phyloP scores from a whole-genome alignment of 805 yeast genomes.

The Candida sonorensis region DNA sequence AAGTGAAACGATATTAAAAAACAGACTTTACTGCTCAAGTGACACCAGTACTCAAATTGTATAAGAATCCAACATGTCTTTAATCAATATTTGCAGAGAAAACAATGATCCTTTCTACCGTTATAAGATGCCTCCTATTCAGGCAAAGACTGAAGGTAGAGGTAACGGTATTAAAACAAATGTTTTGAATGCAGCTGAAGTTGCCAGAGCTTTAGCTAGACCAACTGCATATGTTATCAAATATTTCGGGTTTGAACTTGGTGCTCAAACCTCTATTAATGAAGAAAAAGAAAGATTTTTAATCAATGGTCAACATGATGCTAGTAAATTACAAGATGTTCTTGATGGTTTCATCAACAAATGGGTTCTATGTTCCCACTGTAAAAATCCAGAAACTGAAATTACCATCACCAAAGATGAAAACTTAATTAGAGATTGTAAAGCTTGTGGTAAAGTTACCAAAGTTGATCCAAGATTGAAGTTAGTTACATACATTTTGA shows the following conservation, averaged over 20 bases:
- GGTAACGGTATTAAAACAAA: constrained; percentile 99
- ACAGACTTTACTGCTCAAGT: too few relatives aligned
- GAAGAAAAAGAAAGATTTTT: constrained; percentile 80
- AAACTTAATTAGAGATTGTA: constrained; percentile 82
- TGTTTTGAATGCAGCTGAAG: constrained; percentile 82
- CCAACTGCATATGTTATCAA: constrained; percentile 90
- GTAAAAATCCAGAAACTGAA: constrained; percentile 98
- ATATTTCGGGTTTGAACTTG: constrained; percentile 93
- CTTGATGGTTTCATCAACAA: constrained; percentile 90
- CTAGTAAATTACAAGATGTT: constrained; percentile 83
- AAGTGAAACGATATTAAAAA: too few relatives aligned
- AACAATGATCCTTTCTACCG: constrained; percentile 98
- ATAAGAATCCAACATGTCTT: constrained; percentile 49
- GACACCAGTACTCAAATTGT: not conserved
- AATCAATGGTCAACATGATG: constrained; percentile 93
- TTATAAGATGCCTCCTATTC: constrained; percentile 98
- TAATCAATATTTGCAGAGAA: constrained; percentile 91
- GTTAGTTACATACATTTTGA: constrained; percentile 77
- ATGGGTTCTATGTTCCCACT: constrained; percentile 88
- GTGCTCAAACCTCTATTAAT: constrained; percentile 87
- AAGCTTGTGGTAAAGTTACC: constrained; percentile 94
- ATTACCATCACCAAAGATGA: constrained; percentile 72
- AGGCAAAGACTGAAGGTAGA: constrained; percentile 95
- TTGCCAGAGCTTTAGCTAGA: constrained; percentile 89
- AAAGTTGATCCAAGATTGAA: constrained; percentile 80